These are phyloP conservation scores for Trametes coccinea DNA, from an alignment of 768 basidiomycete genomes.

Conservation along the genomic window DNA sequence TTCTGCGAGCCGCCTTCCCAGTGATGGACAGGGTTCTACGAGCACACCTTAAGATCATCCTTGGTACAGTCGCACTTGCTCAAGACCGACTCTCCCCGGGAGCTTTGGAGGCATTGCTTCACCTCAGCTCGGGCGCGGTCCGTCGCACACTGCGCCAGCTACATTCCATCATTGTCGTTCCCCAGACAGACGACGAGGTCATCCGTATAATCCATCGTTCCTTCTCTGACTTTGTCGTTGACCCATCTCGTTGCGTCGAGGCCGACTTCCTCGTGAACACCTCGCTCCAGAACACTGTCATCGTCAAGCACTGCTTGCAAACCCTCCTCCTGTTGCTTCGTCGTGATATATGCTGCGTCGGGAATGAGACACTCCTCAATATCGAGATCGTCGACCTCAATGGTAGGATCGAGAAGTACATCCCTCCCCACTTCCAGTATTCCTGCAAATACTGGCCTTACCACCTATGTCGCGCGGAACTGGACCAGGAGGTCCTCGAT, in stretches of 20 bases:
- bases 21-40: neutral
- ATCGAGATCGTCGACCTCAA: constrained; percentile 1
- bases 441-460: constrained; percentile 15
- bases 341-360: constrained; percentile 6
- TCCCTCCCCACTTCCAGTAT: constrained; percentile 25
- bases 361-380: neutral
- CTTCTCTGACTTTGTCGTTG: constrained; percentile 26
- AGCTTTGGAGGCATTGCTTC: neutral
- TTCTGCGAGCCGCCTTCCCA: constrained; percentile 4
- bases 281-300: neutral
- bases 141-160: constrained; percentile 13
- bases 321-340: neutral
- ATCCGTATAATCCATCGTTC: constrained; percentile 25
- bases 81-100: neutral
- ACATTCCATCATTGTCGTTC: constrained; percentile 23
- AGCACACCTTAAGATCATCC: neutral
- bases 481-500: neutral
- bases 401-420: neutral
- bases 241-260: constrained; percentile 17
- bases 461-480: constrained; percentile 15
- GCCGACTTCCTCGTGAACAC: constrained; percentile 8
- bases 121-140: neutral
- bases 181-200: constrained; percentile 1
- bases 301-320: constrained; percentile 1
- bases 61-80: neutral